Conservation (phyloP, 257 asterid genomes). For the Nicotiana obtusifolia region DNA sequence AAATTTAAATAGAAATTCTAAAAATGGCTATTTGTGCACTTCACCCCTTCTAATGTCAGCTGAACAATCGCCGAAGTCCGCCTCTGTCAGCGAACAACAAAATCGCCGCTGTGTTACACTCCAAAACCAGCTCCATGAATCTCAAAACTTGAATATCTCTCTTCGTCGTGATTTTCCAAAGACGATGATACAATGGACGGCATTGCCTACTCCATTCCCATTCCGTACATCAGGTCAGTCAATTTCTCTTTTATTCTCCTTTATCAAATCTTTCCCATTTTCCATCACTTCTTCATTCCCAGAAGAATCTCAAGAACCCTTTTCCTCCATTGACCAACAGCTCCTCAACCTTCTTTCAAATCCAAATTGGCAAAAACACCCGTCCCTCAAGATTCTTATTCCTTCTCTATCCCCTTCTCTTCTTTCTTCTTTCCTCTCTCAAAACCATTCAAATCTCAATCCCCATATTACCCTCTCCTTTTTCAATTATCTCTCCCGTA, state of each 20-base stretch:
- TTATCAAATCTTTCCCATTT: constrained; percentile 3
- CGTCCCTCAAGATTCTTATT: constrained; percentile 43
- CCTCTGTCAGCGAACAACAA: not conserved
- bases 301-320: not conserved
- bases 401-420: constrained; percentile 46
- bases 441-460: constrained; percentile 42
- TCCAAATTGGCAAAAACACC: constrained; percentile 64
- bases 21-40: not conserved
- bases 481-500: constrained; percentile 36
- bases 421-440: constrained; percentile 43
- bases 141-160: not conserved
- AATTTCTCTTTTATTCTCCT: not conserved
- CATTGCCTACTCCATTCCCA: not conserved
- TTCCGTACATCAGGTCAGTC: constrained; percentile 7
- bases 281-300: not conserved
- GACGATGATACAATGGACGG: constrained; percentile 6
- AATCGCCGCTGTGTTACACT: not conserved
- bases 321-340: constrained; percentile 27
- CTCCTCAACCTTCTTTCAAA: constrained; percentile 39
- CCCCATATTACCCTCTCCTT: constrained; percentile 48
- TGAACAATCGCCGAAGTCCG: not conserved
- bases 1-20: not conserved
- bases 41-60: not conserved
- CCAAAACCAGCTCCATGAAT: not conserved
- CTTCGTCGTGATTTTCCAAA: not conserved